These are phyloP conservation scores for Austropuccinia psidii DNA, from an alignment of 1,284 basidiomycete species.

Conservation along the genomic window DNA sequence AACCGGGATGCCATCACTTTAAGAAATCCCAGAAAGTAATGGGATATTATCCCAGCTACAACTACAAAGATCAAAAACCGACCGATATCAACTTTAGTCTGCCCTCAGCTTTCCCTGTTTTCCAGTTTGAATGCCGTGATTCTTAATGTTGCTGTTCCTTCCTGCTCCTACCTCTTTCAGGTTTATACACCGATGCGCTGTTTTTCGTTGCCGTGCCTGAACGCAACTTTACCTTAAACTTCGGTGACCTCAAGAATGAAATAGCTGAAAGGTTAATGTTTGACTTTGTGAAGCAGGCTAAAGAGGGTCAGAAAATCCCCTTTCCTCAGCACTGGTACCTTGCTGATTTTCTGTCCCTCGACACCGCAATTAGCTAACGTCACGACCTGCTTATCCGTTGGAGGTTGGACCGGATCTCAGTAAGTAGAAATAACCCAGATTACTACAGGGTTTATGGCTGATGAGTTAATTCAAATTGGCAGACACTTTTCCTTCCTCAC, in stretches of 20 bases:
- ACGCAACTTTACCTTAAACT: too few relatives aligned
- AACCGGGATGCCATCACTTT: too few relatives aligned
- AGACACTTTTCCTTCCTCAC: constrained; percentile 22
- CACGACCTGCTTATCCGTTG: background rate
- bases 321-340: too few relatives aligned
- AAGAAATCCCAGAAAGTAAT: constrained; percentile 13
- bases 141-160: background rate
- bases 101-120: background rate
- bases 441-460: background rate
- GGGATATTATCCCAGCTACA: constrained; percentile 33
- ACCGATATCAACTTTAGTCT: constrained; percentile 6
- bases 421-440: background rate
- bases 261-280: constrained; percentile 1
- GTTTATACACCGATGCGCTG: background rate
- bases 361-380: constrained; percentile 6
- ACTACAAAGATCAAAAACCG: background rate
- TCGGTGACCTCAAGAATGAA: background rate
- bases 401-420: constrained; percentile 34
- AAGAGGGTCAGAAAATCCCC: constrained; percentile 1
- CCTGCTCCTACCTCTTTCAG: background rate
- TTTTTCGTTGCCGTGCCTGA: background rate
- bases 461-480: background rate
- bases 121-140: background rate
- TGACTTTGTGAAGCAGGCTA: constrained; percentile 19
- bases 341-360: too few relatives aligned